These are phyloP conservation scores for Piper betle DNA, from an alignment of 164 flowering plant genomes.

Conservation along the genomic window DNA sequence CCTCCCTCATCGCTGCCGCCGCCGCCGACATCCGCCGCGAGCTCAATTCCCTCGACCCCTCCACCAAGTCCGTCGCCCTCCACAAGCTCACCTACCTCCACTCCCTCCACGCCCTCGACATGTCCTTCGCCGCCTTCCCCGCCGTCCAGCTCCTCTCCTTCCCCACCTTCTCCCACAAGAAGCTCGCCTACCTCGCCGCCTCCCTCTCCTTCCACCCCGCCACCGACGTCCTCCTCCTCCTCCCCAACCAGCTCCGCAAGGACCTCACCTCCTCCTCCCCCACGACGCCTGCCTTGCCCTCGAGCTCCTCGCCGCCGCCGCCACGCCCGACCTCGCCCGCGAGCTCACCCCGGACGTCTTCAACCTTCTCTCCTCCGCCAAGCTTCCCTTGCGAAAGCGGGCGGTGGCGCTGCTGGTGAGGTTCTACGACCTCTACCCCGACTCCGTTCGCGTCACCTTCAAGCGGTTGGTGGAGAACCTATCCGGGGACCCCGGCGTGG, in stretches of 20 bases:
- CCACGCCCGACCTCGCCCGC: conserved; percentile 51
- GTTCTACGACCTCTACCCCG: conserved; percentile 60
- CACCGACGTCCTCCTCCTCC: conserved; percentile 65
- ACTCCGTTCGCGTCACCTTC: conserved; percentile 75
- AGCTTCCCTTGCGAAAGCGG: conserved; percentile 41
- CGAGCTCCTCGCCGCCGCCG: conserved; percentile 44
- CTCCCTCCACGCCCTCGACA: conserved; percentile 49
- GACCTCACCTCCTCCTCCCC: conserved; percentile 38
- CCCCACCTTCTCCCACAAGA: conserved; percentile 43
- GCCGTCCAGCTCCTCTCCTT: conserved; percentile 65
- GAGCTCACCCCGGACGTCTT: conserved; percentile 70
- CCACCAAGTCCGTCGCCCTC: conserved; percentile 65
- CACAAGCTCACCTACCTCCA: conserved; percentile 69
- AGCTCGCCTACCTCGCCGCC: conserved; percentile 62
- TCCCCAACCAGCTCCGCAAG: conserved; percentile 79
- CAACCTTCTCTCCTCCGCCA: conserved; percentile 39
- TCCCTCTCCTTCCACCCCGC: conserved; percentile 50
- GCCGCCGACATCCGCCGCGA: conserved; percentile 69
- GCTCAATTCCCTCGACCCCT: conserved; percentile 69
- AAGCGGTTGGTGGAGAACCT: conserved; percentile 82
- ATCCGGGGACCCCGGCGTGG: conserved; percentile 30
- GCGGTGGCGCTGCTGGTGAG: conserved; percentile 53
- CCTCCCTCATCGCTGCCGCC: conserved; percentile 48
- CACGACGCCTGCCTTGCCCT: conserved; percentile 64
- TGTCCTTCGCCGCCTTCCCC: conserved; percentile 80